A percentile compares a stretch with the other conserved stretches of the same genome.
Evolutionary conservation across 257 asterid species (phyloP).

Genomic region (Primulina eburnea): DNA sequence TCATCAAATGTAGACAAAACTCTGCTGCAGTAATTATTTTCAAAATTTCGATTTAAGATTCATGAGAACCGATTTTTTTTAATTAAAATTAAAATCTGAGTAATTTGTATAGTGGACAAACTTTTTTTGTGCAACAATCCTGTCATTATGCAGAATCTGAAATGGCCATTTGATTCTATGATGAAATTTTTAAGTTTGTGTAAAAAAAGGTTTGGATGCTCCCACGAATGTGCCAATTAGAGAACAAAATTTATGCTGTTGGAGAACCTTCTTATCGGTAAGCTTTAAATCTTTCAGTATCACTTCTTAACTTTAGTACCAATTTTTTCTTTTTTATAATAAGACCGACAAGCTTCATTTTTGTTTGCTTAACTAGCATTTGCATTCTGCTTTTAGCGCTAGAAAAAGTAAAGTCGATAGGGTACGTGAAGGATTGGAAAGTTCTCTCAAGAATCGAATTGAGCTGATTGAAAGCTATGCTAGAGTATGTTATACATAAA

Average conservation of each 20-base stretch:
- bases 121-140: neutral
- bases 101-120: too few relatives aligned
- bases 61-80: too few relatives aligned
- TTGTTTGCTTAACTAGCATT: neutral
- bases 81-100: too few relatives aligned
- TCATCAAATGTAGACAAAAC: neutral
- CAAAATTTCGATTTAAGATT: neutral
- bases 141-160: conserved; percentile 12
- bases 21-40: conserved; percentile 2
- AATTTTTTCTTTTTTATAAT: neutral
- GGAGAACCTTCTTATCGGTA: conserved; percentile 96
- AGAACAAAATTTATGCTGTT: conserved; percentile 85
- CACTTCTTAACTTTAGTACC: conserved; percentile 14
- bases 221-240: conserved; percentile 93
- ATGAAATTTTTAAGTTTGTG: neutral
- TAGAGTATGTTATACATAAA: conserved; percentile 48
- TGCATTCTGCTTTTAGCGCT: conserved; percentile 45
- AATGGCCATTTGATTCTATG: neutral
- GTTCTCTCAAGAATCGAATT: conserved; percentile 73
- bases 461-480: conserved; percentile 95
- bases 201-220: conserved; percentile 80
- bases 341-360: neutral
- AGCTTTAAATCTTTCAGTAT: conserved; percentile 15
- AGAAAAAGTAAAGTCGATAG: conserved; percentile 70
- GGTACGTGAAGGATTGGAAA: conserved; percentile 78